Conservation (phyloP, 805 yeast genomes). For the Candida qinlingensis region DNA sequence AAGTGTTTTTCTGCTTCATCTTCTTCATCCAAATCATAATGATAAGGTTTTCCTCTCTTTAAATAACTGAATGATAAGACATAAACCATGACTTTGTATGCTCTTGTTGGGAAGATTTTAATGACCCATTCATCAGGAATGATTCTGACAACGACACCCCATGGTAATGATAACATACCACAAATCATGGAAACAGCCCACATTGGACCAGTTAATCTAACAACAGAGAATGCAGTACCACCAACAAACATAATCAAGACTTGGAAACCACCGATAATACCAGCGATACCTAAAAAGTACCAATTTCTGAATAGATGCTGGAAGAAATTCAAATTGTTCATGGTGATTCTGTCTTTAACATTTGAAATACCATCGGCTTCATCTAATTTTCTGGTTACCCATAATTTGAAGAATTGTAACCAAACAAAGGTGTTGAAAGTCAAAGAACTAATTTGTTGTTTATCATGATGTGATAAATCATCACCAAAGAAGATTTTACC, state of each 20-base stretch:
- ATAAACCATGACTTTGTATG: constrained; percentile 13
- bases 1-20: constrained; percentile 15
- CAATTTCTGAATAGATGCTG: constrained; percentile 76
- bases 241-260: constrained; percentile 93
- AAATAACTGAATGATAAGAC: constrained; percentile 18
- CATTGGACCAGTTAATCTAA: constrained; percentile 73
- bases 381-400: constrained; percentile 87
- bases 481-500: constrained; percentile 45
- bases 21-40: constrained; percentile 2
- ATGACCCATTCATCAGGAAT: constrained; percentile 78
- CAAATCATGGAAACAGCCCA: constrained; percentile 87
- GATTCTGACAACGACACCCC: constrained; percentile 69
- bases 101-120: constrained; percentile 56
- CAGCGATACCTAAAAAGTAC: constrained; percentile 70
- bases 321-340: constrained; percentile 72
- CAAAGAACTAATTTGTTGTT: constrained; percentile 66
- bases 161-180: constrained; percentile 78
- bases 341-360: constrained; percentile 53
- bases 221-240: constrained; percentile 88
- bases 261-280: constrained; percentile 78
- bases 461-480: constrained; percentile 36
- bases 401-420: constrained; percentile 92
- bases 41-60: constrained; percentile 6
- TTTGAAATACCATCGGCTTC: constrained; percentile 67
- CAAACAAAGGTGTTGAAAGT: constrained; percentile 96